Evolutionary conservation across 495 filamentous ascomycete genomes (phyloP).

Genomic region (Penicillium riverlandense): DNA sequence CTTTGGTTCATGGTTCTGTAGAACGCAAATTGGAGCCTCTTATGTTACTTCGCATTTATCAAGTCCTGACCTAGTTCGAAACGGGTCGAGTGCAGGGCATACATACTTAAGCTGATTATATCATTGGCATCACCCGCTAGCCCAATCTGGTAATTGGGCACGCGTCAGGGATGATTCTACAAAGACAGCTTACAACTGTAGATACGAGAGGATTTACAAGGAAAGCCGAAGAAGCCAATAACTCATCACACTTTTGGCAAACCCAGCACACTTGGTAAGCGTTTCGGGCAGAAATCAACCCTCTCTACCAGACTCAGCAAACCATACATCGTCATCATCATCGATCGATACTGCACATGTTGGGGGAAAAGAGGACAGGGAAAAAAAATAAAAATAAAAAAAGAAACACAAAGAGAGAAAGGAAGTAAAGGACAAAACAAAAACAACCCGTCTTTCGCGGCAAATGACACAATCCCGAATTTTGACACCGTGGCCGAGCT

Average conservation of each 20-base stretch:
- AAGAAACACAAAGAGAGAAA: not conserved
- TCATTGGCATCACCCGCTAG: too few species aligned
- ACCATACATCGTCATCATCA: constrained; percentile 6
- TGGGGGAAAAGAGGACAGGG: constrained; percentile 5
- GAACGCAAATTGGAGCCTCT: too few species aligned
- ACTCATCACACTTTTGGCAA: constrained; percentile 23
- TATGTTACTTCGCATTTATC: too few species aligned
- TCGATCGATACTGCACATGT: constrained; percentile 14
- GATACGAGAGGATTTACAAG: too few species aligned
- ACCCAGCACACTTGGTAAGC: constrained; percentile 5
- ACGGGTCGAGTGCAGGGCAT: too few species aligned
- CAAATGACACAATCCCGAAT: constrained; percentile 20
- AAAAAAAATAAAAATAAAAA: constrained; percentile 7
- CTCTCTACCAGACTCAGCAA: constrained; percentile 16
- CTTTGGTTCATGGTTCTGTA: too few species aligned
- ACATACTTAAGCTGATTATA: too few species aligned
- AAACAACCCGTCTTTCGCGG: constrained; percentile 8
- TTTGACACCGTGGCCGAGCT: constrained; percentile 18
- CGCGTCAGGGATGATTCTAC: too few species aligned
- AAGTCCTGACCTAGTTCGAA: too few species aligned
- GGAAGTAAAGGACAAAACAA: too few species aligned
- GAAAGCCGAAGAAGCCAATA: constrained; percentile 4
- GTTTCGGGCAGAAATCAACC: constrained; percentile 11
- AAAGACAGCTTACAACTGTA: too few species aligned
- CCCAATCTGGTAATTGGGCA: too few species aligned